A percentile compares a stretch with the other conserved stretches of the same genome.
Conservation (phyloP, 495 filamentous ascomycete species). For the Usnea hakonensis region DNA sequence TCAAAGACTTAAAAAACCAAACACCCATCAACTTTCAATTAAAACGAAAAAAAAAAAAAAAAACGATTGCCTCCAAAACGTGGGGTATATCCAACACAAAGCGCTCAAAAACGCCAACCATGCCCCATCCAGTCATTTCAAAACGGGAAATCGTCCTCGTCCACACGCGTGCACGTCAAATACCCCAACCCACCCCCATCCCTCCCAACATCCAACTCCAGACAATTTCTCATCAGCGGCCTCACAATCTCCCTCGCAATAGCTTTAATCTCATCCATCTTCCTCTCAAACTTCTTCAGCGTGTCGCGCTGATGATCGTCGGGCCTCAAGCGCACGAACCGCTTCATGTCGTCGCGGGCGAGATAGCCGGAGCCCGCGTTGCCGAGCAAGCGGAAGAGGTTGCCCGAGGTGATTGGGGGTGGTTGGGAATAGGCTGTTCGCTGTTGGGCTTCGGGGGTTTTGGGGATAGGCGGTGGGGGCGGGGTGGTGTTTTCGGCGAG, state of each 20-base stretch:
- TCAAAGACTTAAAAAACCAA: background rate
- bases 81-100: background rate
- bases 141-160: constrained; percentile 79
- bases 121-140: constrained; percentile 39
- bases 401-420: constrained; percentile 37
- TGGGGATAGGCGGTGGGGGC: constrained; percentile 45
- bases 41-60: background rate
- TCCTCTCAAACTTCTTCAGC: constrained; percentile 70
- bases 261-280: constrained; percentile 78
- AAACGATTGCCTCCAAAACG: background rate
- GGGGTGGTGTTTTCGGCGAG: constrained; percentile 78
- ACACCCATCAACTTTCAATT: background rate
- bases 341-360: constrained; percentile 76
- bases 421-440: constrained; percentile 22
- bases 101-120: background rate
- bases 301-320: constrained; percentile 68
- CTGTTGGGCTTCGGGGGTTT: constrained; percentile 27
- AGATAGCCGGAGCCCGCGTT: constrained; percentile 57
- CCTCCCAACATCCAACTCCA: constrained; percentile 62
- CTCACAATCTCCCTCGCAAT: constrained; percentile 75
- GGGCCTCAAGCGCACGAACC: constrained; percentile 65
- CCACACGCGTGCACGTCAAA: constrained; percentile 71
- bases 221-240: constrained; percentile 73
- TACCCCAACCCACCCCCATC: constrained; percentile 43
- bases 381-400: constrained; percentile 66